Percentiles rank a stretch among this genome's conserved stretches.
These are phyloP conservation scores for Aspergillus sclerotiicarbonarius DNA, from an alignment of 495 filamentous ascomycete species.

Conservation along the genomic window DNA sequence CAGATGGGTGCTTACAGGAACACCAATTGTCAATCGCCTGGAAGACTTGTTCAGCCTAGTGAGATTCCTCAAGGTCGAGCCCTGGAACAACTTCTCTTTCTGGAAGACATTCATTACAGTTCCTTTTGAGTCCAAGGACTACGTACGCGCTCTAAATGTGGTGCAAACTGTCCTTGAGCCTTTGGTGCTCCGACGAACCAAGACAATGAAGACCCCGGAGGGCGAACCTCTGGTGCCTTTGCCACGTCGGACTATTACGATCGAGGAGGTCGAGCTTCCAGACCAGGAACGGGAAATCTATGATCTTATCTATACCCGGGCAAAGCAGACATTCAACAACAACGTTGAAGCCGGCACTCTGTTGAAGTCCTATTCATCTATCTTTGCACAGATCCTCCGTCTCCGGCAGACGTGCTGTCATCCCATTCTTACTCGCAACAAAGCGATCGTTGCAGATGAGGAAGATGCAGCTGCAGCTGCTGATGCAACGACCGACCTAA, in stretches of 20 bases:
- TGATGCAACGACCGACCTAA: constrained; percentile 73
- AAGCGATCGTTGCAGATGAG: constrained; percentile 81
- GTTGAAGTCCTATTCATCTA: constrained; percentile 89
- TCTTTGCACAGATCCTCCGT: constrained; percentile 94
- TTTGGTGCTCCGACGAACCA: constrained; percentile 89
- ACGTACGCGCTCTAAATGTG: constrained; percentile 88
- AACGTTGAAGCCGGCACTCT: constrained; percentile 90
- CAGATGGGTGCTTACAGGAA: constrained; percentile 92
- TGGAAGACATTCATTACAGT: constrained; percentile 99
- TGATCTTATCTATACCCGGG: constrained; percentile 78
- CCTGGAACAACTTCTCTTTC: constrained; percentile 97
- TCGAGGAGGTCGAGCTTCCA: constrained; percentile 83
- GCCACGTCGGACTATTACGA: constrained; percentile 74
- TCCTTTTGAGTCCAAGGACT: constrained; percentile 93
- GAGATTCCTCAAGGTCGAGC: constrained; percentile 86
- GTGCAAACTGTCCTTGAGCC: constrained; percentile 96
- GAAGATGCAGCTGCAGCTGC: constrained; percentile 78
- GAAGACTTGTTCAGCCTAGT: constrained; percentile 97
- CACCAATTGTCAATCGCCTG: constrained; percentile 92
- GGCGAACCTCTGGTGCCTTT: constrained; percentile 83
- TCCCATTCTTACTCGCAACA: constrained; percentile 82
- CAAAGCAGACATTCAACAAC: constrained; percentile 76
- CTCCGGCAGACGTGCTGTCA: constrained; percentile 95
- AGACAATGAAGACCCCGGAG: constrained; percentile 95
- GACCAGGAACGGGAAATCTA: constrained; percentile 86